Evolutionary conservation across 2,329 filamentous ascomycete genomes (phyloP), one percentile per base, ranked within the genome.

Genomic region (Rasamsonia emersonii): DNA sequence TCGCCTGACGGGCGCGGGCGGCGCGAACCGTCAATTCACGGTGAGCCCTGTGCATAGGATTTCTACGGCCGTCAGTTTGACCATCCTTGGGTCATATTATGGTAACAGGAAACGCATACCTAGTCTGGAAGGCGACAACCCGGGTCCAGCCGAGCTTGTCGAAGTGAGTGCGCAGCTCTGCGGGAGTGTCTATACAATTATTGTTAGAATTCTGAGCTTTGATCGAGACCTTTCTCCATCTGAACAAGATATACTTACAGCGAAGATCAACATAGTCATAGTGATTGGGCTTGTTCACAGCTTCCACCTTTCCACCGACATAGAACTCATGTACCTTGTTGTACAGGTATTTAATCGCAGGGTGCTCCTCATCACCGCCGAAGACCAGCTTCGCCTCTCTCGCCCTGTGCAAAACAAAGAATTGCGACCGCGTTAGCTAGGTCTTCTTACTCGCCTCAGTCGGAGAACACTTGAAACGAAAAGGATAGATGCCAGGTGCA

Each of bases 41-140:
- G 68, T 98, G 91, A 60, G 91, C 91, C 54, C 91, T 83, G 72
- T 98, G 91, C 91, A 98, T 98, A 50, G 91, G 91, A 70, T 98
- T 98, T 62, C 88, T 62, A 30, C 7, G 27, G 18, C 19, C 28
- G 33, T 44, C 28, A 45, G 42, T 28, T 10, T 16, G 18, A 9
- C 16, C 8, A 13, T 29, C 24, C 11, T 13, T 16, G 17, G 28
- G 10, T 16, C 23, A 27, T 26, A 14, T 19, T 11, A 11, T 14
- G 18, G n/a, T 32, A 24, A 14, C 26, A 4, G 11, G 18, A 24
- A 32, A n/a, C n/a, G n/a, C 40, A 32, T 40, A 59, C 57, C 58
- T 73, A 45, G 91, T 98, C 75, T 98, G 91, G 82, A 98, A 98
- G 56, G 91, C 91, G 44, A 98, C 91, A 49, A 98, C 89, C 62